Conservation (phyloP, 2,329 filamentous ascomycete species). For the Aspergillus brunneoviolaceus region DNA sequence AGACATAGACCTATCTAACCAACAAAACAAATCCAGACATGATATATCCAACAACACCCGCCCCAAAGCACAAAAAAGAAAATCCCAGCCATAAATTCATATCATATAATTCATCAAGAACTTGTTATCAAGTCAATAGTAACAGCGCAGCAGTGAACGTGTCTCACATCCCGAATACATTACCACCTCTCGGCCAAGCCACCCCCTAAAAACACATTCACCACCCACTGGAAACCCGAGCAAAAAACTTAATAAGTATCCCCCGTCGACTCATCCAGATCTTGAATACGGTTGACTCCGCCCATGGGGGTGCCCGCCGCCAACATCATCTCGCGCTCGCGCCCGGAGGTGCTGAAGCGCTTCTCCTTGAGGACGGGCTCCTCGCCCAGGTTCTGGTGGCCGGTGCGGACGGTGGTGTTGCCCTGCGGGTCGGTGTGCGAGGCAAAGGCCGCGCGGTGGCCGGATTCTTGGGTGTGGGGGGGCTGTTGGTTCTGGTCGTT, state of each 20-base stretch:
- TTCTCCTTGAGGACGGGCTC: constrained; percentile 2
- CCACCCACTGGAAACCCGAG: no score
- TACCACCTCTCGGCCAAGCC: neutral
- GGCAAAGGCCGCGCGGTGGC: neutral
- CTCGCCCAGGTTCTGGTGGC: constrained; percentile 6
- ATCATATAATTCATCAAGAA: no score
- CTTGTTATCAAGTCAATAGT: no score
- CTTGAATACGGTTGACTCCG: neutral
- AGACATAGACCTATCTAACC: no score
- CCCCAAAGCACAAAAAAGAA: no score
- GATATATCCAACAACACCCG: no score
- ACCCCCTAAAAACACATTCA: no score
- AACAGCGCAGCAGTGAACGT: no score
- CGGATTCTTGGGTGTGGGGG: neutral
- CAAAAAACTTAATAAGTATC: neutral
- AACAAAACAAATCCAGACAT: no score
- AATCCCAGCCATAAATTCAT: no score
- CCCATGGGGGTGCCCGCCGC: neutral
- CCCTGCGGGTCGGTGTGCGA: constrained; percentile 1
- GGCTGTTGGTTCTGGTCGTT: neutral
- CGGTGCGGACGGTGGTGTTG: neutral
- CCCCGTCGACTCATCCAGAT: neutral
- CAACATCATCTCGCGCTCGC: neutral
- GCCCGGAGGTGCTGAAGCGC: neutral
- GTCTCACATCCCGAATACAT: neutral